Conservation (phyloP, 2,329 filamentous ascomycete species). For the Cryphonectria radicalis region DNA sequence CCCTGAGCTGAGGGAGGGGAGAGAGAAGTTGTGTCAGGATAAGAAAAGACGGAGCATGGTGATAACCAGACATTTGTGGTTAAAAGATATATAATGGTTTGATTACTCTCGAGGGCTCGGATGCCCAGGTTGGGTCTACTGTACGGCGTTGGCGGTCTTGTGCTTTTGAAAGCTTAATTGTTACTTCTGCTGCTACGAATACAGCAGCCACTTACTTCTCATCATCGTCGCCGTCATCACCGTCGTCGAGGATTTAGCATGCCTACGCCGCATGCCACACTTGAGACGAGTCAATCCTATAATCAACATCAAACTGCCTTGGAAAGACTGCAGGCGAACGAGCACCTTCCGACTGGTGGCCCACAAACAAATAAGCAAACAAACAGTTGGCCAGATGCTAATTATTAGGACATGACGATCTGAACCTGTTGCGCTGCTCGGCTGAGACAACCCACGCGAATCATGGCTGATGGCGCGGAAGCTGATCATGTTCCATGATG, state of each 20-base stretch:
- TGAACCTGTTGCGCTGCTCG: too few species aligned
- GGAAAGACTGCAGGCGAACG: background rate
- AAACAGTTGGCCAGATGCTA: too few species aligned
- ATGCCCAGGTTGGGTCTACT: background rate
- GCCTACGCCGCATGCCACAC: too few species aligned
- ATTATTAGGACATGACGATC: too few species aligned
- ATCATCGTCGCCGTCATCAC: too few species aligned
- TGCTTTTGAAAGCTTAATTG: background rate
- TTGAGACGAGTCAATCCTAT: background rate
- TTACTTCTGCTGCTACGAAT: background rate
- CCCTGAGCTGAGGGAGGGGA: background rate
- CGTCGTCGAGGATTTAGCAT: background rate
- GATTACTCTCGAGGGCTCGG: too few species aligned
- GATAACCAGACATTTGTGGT: background rate
- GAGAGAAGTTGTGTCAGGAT: background rate
- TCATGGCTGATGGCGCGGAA: too few species aligned
- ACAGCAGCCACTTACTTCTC: background rate
- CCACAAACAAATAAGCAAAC: too few species aligned
- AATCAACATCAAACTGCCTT: background rate
- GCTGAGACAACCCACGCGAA: background rate
- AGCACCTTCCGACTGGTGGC: background rate
- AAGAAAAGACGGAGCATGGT: background rate
- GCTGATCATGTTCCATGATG: background rate
- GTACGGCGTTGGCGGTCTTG: background rate
- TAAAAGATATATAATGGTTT: background rate